These are phyloP conservation scores for Pleomassaria siparia DNA, from an alignment of 2,329 filamentous ascomycete genomes.

Conservation along the genomic window DNA sequence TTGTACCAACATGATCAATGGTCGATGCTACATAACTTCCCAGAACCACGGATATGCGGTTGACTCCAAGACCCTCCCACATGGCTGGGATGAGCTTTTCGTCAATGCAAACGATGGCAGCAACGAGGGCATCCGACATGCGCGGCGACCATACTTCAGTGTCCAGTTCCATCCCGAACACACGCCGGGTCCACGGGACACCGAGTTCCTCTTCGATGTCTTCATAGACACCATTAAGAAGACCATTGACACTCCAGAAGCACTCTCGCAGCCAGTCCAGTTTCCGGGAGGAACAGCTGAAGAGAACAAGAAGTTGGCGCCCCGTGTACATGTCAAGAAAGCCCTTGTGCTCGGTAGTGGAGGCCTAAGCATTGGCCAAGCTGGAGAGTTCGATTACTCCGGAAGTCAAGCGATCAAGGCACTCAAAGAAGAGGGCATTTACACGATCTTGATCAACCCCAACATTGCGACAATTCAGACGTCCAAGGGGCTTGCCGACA, in stretches of 20 bases:
- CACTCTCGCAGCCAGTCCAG: conserved; percentile 71
- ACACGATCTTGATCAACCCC: conserved; percentile 97
- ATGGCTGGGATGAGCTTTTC: conserved; percentile 90
- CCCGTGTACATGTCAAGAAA: conserved; percentile 86
- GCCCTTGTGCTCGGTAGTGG: conserved; percentile 91
- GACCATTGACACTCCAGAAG: conserved; percentile 66
- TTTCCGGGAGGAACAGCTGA: conserved; percentile 84
- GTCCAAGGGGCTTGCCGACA: conserved; percentile 94
- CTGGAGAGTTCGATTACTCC: conserved; percentile 98
- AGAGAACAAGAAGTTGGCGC: conserved; percentile 76
- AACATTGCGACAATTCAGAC: conserved; percentile 99
- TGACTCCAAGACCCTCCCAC: conserved; percentile 72
- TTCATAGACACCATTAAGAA: conserved; percentile 84
- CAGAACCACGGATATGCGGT: conserved; percentile 98
- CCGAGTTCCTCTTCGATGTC: conserved; percentile 94
- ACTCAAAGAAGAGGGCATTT: conserved; percentile 95
- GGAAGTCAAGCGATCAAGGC: conserved; percentile 98
- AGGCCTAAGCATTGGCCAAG: conserved; percentile 95
- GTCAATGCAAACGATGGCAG: conserved; percentile 98
- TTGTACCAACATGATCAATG: conserved; percentile 92
- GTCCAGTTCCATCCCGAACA: conserved; percentile 99
- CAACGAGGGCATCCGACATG: conserved; percentile 95
- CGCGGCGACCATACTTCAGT: conserved; percentile 87
- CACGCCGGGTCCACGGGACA: conserved; percentile 91
- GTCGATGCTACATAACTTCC: conserved; percentile 97